phyloP scores from a whole-genome alignment of 352 stramenopile genomes.

The Phytophthora megakarya region DNA sequence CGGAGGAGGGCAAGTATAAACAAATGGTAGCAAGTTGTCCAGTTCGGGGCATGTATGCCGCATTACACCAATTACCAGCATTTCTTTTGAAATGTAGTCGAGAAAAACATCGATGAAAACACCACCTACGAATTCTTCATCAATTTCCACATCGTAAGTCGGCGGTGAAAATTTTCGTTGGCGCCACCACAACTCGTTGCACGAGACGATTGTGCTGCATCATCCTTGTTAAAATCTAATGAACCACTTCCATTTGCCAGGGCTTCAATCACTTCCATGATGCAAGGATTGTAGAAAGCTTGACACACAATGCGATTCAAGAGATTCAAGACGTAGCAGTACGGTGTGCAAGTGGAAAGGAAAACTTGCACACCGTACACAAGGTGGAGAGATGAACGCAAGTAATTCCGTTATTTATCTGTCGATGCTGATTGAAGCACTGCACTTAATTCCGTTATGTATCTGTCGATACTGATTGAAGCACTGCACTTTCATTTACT shows the following conservation, averaged over 20 bases:
- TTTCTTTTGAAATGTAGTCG: conserved; percentile 45
- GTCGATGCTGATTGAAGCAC: no score
- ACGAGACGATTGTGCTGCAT: background rate
- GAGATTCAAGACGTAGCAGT: no score
- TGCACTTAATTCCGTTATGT: no score
- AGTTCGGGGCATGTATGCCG: conserved; percentile 41
- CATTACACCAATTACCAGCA: conserved; percentile 59
- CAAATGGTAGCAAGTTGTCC: conserved; percentile 66
- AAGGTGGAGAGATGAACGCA: conserved; percentile 74
- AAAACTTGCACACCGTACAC: conserved; percentile 90
- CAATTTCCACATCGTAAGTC: conserved; percentile 49
- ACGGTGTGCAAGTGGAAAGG: no score
- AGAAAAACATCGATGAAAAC: conserved; percentile 56
- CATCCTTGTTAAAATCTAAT: background rate
- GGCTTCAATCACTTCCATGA: conserved; percentile 61
- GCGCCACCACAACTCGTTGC: background rate
- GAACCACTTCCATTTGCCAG: conserved; percentile 44
- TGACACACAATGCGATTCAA: conserved; percentile 75
- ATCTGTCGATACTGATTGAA: no score
- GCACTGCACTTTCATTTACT: no score
- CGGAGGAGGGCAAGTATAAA: conserved; percentile 61
- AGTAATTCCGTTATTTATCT: no score
- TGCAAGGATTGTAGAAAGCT: conserved; percentile 84
- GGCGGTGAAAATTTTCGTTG: background rate
- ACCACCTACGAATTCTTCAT: conserved; percentile 42